Evolutionary conservation across 805 yeast species (phyloP).

Genomic region (Hanseniaspora clermontiae): DNA sequence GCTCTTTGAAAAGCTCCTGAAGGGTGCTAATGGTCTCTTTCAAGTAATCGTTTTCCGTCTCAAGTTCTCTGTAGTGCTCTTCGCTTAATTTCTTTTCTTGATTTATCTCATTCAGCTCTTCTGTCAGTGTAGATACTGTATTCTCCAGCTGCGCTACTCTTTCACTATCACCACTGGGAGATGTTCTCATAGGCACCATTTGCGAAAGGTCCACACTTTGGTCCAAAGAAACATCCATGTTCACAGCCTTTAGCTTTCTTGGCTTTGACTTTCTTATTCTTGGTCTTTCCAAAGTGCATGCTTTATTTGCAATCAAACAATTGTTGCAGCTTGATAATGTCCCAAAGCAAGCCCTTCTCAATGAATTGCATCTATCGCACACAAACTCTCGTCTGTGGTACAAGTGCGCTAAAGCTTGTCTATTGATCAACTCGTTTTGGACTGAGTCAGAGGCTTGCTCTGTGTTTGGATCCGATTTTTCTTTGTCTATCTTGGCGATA

Average conservation of each 20-base stretch:
- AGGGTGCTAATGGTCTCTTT: conserved; percentile 7
- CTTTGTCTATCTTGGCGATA: neutral
- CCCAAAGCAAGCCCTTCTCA: conserved; percentile 18
- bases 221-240: conserved; percentile 1
- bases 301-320: conserved; percentile 15
- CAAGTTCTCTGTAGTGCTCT: conserved; percentile 5
- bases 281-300: conserved; percentile 13
- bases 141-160: neutral
- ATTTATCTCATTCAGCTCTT: conserved; percentile 12
- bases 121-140: neutral
- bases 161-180: neutral
- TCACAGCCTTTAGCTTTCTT: conserved; percentile 13
- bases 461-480: neutral
- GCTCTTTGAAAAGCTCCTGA: conserved; percentile 7
- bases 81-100: conserved; percentile 10
- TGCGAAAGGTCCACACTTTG: neutral
- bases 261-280: conserved; percentile 16
- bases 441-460: neutral
- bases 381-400: conserved; percentile 14
- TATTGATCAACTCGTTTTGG: neutral
- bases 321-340: conserved; percentile 13
- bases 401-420: conserved; percentile 6
- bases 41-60: conserved; percentile 8
- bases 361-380: conserved; percentile 16
- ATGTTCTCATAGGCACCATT: neutral